phyloP scores from a whole-genome alignment of 169 alveolate species.

The Cryptosporidium muris region DNA sequence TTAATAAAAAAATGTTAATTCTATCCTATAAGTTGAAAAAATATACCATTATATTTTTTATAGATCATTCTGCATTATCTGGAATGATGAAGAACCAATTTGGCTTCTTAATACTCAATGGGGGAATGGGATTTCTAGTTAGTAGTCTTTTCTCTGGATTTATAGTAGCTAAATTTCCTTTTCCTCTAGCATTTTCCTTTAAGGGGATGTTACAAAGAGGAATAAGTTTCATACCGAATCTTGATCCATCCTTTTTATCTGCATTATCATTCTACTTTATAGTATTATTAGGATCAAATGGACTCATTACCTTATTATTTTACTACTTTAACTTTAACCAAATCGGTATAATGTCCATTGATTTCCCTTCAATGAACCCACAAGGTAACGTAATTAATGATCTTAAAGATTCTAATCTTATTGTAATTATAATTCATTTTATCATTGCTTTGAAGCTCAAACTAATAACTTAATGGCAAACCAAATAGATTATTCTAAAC shows the following conservation, averaged over 20 bases:
- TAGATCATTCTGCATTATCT: slow-evolving; percentile 69
- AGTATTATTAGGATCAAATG: slow-evolving; percentile 23
- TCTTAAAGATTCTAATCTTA: background rate
- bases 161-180: slow-evolving; percentile 82
- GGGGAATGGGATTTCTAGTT: slow-evolving; percentile 82
- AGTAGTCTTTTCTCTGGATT: slow-evolving; percentile 81
- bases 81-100: slow-evolving; percentile 82
- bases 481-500: slow-evolving; percentile 58
- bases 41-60: background rate
- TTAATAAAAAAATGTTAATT: background rate
- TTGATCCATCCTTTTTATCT: slow-evolving; percentile 35
- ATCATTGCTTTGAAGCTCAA: background rate
- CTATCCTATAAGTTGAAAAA: background rate
- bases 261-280: slow-evolving; percentile 64
- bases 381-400: slow-evolving; percentile 33
- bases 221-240: slow-evolving; percentile 69
- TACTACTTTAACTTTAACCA: slow-evolving; percentile 19
- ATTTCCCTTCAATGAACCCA: slow-evolving; percentile 48
- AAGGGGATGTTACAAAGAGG: slow-evolving; percentile 83
- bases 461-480: background rate
- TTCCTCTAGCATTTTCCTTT: slow-evolving; percentile 80
- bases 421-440: background rate
- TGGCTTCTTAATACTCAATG: slow-evolving; percentile 79
- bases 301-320: background rate
- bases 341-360: slow-evolving; percentile 6